Percentiles rank a stretch among this genome's conserved stretches.
phyloP scores from a whole-genome alignment of 768 basidiomycete genomes.

The Suillus luteus region DNA sequence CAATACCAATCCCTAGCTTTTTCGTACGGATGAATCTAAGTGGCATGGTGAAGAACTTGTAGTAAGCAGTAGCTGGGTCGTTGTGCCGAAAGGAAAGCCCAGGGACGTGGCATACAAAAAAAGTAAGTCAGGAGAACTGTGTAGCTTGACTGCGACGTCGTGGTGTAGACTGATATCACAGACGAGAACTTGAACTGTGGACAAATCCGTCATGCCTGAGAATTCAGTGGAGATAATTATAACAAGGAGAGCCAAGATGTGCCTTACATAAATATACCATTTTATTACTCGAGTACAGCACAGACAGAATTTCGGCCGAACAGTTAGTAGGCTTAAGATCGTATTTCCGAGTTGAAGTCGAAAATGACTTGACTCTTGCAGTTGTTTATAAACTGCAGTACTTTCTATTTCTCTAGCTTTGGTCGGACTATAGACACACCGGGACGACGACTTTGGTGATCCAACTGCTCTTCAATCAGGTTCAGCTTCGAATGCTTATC shows the following conservation, averaged over 20 bases:
- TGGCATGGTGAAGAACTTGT: conserved; percentile 32
- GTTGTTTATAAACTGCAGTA: too few species aligned
- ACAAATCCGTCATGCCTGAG: background rate
- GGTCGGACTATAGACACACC: too few species aligned
- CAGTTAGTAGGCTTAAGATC: background rate
- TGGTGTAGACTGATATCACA: background rate
- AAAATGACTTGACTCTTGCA: too few species aligned
- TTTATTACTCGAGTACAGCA: background rate
- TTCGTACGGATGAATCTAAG: conserved; percentile 31
- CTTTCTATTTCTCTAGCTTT: too few species aligned
- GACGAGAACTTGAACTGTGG: background rate
- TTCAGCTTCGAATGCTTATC: too few species aligned
- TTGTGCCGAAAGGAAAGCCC: background rate
- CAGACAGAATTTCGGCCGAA: background rate
- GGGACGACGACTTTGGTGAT: too few species aligned
- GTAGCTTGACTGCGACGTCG: background rate
- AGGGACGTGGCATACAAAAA: background rate
- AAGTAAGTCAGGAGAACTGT: background rate
- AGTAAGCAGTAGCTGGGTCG: background rate
- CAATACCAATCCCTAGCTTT: conserved; percentile 26
- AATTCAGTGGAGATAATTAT: background rate
- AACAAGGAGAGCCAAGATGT: background rate
- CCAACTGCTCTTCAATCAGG: too few species aligned
- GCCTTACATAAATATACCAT: background rate
- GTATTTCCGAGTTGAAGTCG: background rate